Percentiles rank a stretch among this genome's conserved stretches.
phyloP scores from a whole-genome alignment of 2,329 filamentous ascomycete genomes.

The Fusarium ambrosium region DNA sequence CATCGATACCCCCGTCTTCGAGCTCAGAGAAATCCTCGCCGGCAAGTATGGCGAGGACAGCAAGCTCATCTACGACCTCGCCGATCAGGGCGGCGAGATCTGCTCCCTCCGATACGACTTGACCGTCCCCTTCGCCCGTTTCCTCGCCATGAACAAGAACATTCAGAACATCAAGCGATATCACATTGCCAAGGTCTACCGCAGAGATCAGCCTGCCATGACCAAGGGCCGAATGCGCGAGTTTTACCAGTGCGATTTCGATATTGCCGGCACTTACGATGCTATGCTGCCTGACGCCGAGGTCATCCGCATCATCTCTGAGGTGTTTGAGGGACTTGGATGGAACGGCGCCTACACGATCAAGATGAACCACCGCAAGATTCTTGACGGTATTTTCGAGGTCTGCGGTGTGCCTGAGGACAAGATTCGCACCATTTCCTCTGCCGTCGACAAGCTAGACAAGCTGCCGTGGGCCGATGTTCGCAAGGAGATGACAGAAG shows the following conservation, averaged over 20 bases:
- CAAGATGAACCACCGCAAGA: slow-evolving; percentile 95
- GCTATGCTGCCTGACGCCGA: slow-evolving; percentile 94
- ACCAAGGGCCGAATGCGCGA: slow-evolving; percentile 94
- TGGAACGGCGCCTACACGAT: slow-evolving; percentile 84
- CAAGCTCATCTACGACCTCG: slow-evolving; percentile 90
- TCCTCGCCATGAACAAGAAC: slow-evolving; percentile 89
- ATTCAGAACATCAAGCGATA: slow-evolving; percentile 91
- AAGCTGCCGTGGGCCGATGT: slow-evolving; percentile 93
- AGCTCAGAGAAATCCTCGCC: slow-evolving; percentile 86
- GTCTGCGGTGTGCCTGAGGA: slow-evolving; percentile 90
- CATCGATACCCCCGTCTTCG: slow-evolving; percentile 87
- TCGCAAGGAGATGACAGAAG: slow-evolving; percentile 91
- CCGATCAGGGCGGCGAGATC: slow-evolving; percentile 86
- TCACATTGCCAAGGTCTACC: slow-evolving; percentile 89
- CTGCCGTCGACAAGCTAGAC: slow-evolving; percentile 95
- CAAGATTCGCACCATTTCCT: slow-evolving; percentile 90
- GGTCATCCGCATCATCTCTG: slow-evolving; percentile 84
- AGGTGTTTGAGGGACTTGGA: slow-evolving; percentile 86
- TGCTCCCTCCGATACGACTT: slow-evolving; percentile 85
- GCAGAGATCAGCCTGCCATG: slow-evolving; percentile 70
- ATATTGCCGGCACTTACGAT: slow-evolving; percentile 90
- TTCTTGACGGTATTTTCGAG: slow-evolving; percentile 91
- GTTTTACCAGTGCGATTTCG: slow-evolving; percentile 98
- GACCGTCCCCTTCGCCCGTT: slow-evolving; percentile 91
- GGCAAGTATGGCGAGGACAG: slow-evolving; percentile 95